Percentiles rank a stretch among this genome's conserved stretches.
Evolutionary conservation across 2,329 filamentous ascomycete genomes (phyloP).

Genomic region (Colletotrichum spinosum): DNA sequence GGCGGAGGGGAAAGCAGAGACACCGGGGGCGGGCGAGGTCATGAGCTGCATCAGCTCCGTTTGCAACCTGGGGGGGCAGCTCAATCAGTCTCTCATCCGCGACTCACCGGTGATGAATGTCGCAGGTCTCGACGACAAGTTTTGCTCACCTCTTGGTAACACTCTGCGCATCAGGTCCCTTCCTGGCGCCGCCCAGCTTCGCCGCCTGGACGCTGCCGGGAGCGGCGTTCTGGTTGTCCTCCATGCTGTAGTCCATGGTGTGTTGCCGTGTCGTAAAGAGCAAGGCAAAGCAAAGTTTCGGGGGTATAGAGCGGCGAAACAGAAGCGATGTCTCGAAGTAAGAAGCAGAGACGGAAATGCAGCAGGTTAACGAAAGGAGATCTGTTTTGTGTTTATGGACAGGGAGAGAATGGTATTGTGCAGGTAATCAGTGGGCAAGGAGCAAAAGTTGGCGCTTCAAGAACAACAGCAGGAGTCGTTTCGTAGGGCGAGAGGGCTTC

Average conservation of each 20-base stretch:
- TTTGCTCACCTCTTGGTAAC: slow-evolving; percentile 79
- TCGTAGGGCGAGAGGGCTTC: slow-evolving; percentile 27
- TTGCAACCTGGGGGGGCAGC: slow-evolving; percentile 75
- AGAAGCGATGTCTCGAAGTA: slow-evolving; percentile 8
- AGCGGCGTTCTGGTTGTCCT: slow-evolving; percentile 74
- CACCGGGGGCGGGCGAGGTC: slow-evolving; percentile 91
- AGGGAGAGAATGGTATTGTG: slow-evolving; percentile 2
- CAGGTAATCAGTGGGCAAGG: slow-evolving; percentile 27
- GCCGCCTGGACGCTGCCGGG: slow-evolving; percentile 71
- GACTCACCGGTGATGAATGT: not conserved
- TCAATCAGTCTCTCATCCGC: slow-evolving; percentile 13
- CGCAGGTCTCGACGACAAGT: slow-evolving; percentile 29
- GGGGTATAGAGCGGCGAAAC: not conserved
- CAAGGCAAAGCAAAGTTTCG: not conserved
- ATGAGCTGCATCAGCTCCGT: slow-evolving; percentile 99
- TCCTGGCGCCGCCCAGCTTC: slow-evolving; percentile 70
- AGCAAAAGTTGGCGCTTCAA: slow-evolving; percentile 13
- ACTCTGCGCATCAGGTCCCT: slow-evolving; percentile 75
- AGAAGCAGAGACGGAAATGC: slow-evolving; percentile 4
- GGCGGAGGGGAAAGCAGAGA: slow-evolving; percentile 92
- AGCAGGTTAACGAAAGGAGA: slow-evolving; percentile 12
- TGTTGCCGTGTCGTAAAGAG: not conserved
- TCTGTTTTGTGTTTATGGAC: slow-evolving; percentile 15
- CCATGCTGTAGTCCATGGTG: slow-evolving; percentile 58
- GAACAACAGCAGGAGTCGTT: slow-evolving; percentile 31